These are phyloP conservation scores for Clonostachys rhizophaga DNA, from an alignment of 2,329 filamentous ascomycete species.

Conservation along the genomic window DNA sequence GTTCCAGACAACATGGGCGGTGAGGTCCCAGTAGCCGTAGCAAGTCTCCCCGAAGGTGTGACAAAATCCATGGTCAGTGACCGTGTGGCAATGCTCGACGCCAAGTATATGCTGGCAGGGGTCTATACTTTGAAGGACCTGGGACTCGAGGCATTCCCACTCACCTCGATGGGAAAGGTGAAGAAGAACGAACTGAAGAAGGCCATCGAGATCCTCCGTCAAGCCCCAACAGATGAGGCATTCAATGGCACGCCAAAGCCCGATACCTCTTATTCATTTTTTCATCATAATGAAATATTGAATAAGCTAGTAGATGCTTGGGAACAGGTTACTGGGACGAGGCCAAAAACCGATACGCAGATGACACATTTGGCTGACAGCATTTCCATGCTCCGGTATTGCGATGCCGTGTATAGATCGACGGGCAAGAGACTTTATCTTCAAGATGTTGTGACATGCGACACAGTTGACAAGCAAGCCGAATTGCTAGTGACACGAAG, in stretches of 20 bases:
- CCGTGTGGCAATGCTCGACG: constrained; percentile 21
- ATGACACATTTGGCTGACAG: constrained; percentile 24
- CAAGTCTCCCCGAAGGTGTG: constrained; percentile 20
- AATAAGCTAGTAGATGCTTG: constrained; percentile 14
- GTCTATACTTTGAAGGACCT: constrained; percentile 36
- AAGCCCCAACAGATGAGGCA: neutral
- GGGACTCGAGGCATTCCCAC: constrained; percentile 26
- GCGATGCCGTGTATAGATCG: constrained; percentile 18
- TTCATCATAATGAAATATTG: neutral
- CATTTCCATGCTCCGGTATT: constrained; percentile 29
- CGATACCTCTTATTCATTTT: too few species aligned
- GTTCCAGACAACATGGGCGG: constrained; percentile 36
- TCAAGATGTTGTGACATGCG: constrained; percentile 22
- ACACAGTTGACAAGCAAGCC: constrained; percentile 23
- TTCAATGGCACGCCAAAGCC: neutral
- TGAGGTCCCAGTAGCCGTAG: constrained; percentile 40
- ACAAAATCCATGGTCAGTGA: constrained; percentile 22
- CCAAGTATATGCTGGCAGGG: constrained; percentile 29
- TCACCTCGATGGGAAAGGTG: constrained; percentile 37
- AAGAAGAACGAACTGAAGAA: constrained; percentile 29
- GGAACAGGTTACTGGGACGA: constrained; percentile 19
- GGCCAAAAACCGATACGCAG: constrained; percentile 14
- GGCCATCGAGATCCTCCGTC: constrained; percentile 9
- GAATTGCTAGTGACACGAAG: constrained; percentile 10
- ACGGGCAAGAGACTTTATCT: constrained; percentile 22